Base-by-base conservation (phyloP, 805 yeast genomes). In the Saturnispora kantuleensis region DNA sequence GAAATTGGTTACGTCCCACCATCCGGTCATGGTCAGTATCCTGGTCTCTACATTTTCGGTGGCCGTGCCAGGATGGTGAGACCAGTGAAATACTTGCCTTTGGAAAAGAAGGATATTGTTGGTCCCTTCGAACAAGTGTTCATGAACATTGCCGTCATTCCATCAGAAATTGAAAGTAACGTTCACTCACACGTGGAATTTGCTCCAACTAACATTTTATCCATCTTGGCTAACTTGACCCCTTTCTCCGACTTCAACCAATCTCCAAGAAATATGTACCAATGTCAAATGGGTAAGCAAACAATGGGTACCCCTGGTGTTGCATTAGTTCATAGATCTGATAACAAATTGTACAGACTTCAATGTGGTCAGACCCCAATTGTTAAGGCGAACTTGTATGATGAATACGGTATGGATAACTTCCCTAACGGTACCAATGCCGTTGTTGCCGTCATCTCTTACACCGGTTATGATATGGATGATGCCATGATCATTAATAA, bases 241-340 rank as follows among this genome's bases (percentile, higher is more conserved):
- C 98, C 98, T 53, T 93, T 87, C 64, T 89, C 97, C 1, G 98
- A 93, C 65, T 93, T 93, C 71, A 93, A 93, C 67, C 98, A 93
- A 71, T 89, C 97, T 26, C 98, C 98, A 59, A 84, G 98, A 79
- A 93, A 93, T 65, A 93, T 93, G 97, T 93, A 93, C 65, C 98
- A 93, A 71, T 93, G 98, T 69, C 98, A 93, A 74, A 93, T 93
- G 98, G 97, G 97, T 78, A 93, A 93, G 70, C 98, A 93, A 71
- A 90, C 98, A 16, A 93, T 93, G 98, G 98, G 98, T 67, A 93
- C 98, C 4, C 98, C 98, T 8, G 97, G 97, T 68, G 96, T 93
- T 51, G 97, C 95, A 0, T 70, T 90, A 44, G 76, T 71, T 38
- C 95, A 88, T 64, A 77, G 98, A 65, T 84, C 96, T 1, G 98